A percentile compares a stretch with the other conserved stretches of the same genome.
Evolutionary conservation across 1,284 basidiomycete species (phyloP).

Genomic region (Leccinum huronense): DNA sequence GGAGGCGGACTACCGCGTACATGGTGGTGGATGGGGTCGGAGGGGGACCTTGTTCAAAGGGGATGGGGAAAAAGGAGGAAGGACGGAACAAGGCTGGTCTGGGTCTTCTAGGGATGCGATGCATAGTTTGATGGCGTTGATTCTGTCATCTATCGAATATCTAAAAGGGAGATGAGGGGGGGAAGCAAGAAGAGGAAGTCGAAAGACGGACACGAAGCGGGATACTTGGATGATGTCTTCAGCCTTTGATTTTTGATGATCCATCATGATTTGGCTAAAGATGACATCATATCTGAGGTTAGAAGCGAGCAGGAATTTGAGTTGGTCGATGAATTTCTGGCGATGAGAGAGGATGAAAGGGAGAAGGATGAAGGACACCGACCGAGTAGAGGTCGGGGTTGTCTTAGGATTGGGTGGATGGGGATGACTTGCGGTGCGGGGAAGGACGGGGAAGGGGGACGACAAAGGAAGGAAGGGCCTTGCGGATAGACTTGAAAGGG

Average conservation of each 20-base stretch:
- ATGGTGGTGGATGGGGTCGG: neutral
- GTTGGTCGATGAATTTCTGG: conserved; percentile 27
- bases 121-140: conserved; percentile 24
- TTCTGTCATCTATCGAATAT: conserved; percentile 30
- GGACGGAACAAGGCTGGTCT: neutral
- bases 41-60: conserved; percentile 1
- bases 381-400: conserved; percentile 24
- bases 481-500: conserved; percentile 22
- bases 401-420: conserved; percentile 7
- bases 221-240: conserved; percentile 29
- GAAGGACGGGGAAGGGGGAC: conserved; percentile 8
- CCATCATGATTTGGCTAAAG: conserved; percentile 18
- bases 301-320: conserved; percentile 18
- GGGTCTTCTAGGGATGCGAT: conserved; percentile 14
- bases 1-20: conserved; percentile 13
- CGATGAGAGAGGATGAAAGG: conserved; percentile 1
- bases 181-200: neutral
- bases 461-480: neutral
- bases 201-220: conserved; percentile 20
- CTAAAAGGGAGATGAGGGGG: conserved; percentile 15
- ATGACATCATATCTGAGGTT: conserved; percentile 17
- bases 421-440: conserved; percentile 5
- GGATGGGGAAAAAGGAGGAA: conserved; percentile 9
- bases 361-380: neutral
- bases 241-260: conserved; percentile 15